Evolutionary conservation across 2,329 filamentous ascomycete species (phyloP), one percentile per base, ranked within the genome.

Genomic region (Scedosporium apiospermum): DNA sequence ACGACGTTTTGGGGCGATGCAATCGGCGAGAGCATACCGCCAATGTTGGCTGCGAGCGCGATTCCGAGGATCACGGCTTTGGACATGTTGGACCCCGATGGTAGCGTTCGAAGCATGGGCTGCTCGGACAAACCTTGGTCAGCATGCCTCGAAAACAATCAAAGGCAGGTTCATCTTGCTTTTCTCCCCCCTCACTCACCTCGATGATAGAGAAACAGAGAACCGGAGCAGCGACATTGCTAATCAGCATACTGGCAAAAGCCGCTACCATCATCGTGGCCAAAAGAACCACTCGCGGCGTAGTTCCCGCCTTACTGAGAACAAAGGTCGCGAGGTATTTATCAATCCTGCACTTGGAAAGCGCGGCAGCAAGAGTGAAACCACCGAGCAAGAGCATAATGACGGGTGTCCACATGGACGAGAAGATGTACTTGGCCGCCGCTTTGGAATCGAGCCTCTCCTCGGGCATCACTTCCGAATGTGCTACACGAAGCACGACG

Each of bases 211-310:
- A 96, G 75, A 96, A 98, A 79, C 95, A 99, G 44, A 99, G 82
- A 9, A 99, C 95, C 0, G 95, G 95, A 1, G 96, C 93, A 1
- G 95, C 95, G 30, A 99, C 96, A 68, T 99, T 99, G 76, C 92
- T 96, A 71, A 99, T 98, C 81, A 96, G 91, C 95, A 99, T 99
- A 69, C 92, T 97, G 7, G 96, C 89, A 73, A 99, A 96, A 71
- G 95, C 96, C 62, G 93, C 93, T 51, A 99, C 95, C 69, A 97
- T 93, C 95, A 99, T 99, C 77, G 93, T 97, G 62, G 93, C 95
- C n/a, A 99, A 76, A 4, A 99, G 81, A 3, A 99, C 95, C 2
- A 90, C 93, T 62, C 88, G 83, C 9, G 95, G 95, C 69, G 88
- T 89, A 3, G 95, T 97, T 6, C 95, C 95, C 7, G 95, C 95